phyloP scores from a whole-genome alignment of 2,329 filamentous ascomycete genomes.

The Aspergillus brunneoviolaceus region DNA sequence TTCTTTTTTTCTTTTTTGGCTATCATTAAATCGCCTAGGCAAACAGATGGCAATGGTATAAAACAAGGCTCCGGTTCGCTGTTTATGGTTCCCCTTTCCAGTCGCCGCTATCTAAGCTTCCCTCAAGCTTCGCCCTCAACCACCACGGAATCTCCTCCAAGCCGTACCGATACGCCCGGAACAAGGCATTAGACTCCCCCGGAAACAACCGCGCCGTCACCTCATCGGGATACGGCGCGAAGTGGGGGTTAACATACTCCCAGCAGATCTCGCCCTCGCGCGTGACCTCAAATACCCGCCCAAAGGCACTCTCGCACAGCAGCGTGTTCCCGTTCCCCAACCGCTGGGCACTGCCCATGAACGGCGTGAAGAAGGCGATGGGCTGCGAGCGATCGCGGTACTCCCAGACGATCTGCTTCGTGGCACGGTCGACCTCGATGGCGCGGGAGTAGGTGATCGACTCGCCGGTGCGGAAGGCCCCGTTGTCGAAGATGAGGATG shows the following conservation, averaged over 20 bases:
- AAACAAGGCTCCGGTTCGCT: too few species aligned
- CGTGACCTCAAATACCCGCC: slow-evolving; percentile 48
- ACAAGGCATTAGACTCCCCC: slow-evolving; percentile 46
- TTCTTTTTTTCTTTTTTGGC: too few species aligned
- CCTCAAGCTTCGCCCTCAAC: slow-evolving; percentile 21
- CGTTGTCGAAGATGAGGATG: slow-evolving; percentile 51
- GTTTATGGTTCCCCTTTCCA: too few species aligned
- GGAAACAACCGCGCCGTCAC: slow-evolving; percentile 41
- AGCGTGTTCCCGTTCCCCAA: slow-evolving; percentile 45
- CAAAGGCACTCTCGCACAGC: slow-evolving; percentile 45
- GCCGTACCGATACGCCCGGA: slow-evolving; percentile 47
- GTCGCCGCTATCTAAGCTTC: too few species aligned
- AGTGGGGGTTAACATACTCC: slow-evolving; percentile 47
- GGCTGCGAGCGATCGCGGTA: slow-evolving; percentile 41
- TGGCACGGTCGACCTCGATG: slow-evolving; percentile 41
- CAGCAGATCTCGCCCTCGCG: slow-evolving; percentile 42
- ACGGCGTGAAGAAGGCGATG: slow-evolving; percentile 47
- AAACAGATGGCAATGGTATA: too few species aligned
- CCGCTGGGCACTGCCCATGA: slow-evolving; percentile 49
- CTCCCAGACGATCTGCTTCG: slow-evolving; percentile 47
- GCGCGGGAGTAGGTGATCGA: slow-evolving; percentile 46
- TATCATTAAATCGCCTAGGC: too few species aligned
- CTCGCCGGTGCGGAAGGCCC: slow-evolving; percentile 42
- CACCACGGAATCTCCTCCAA: slow-evolving; percentile 45
- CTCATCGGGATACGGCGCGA: slow-evolving; percentile 41